These are phyloP conservation scores for Harringtonia lauricola DNA, from an alignment of 2,329 filamentous ascomycete species.

Conservation along the genomic window DNA sequence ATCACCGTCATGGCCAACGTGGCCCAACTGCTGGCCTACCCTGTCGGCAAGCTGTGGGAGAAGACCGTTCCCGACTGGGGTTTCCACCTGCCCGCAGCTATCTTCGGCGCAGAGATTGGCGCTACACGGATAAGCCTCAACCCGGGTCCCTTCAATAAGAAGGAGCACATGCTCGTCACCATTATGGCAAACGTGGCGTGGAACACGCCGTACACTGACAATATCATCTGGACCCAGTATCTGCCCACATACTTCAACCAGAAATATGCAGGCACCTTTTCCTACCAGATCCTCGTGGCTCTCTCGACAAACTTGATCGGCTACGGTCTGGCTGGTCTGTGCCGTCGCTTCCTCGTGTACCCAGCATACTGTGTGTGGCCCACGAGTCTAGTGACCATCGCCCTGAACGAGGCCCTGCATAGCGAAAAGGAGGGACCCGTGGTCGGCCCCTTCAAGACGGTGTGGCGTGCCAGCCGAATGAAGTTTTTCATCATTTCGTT, in stretches of 20 bases:
- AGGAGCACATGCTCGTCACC: constrained; percentile 48
- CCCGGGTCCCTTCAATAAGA: constrained; percentile 45
- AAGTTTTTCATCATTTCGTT: no score
- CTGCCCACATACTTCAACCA: no score
- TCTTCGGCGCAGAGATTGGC: no score
- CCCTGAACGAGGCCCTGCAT: constrained; percentile 37
- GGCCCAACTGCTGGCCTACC: no score
- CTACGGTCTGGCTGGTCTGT: constrained; percentile 41
- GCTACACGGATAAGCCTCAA: no score
- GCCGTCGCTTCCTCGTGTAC: constrained; percentile 38
- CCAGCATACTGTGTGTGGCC: constrained; percentile 42
- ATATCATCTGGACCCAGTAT: constrained; percentile 26
- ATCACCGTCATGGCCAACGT: no score
- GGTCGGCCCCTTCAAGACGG: no score
- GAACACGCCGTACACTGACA: constrained; percentile 36
- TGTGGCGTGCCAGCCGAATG: no score
- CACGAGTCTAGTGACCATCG: constrained; percentile 29
- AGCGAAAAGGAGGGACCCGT: constrained; percentile 23
- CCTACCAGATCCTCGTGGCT: neutral
- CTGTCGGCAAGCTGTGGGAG: no score
- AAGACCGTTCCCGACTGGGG: no score
- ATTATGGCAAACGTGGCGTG: constrained; percentile 45
- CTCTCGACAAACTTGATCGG: constrained; percentile 28
- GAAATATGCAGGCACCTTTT: no score
- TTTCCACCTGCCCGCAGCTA: no score